phyloP scores from a whole-genome alignment of 2,329 filamentous ascomycete genomes.

The Pyrenophora tritici-repentis region DNA sequence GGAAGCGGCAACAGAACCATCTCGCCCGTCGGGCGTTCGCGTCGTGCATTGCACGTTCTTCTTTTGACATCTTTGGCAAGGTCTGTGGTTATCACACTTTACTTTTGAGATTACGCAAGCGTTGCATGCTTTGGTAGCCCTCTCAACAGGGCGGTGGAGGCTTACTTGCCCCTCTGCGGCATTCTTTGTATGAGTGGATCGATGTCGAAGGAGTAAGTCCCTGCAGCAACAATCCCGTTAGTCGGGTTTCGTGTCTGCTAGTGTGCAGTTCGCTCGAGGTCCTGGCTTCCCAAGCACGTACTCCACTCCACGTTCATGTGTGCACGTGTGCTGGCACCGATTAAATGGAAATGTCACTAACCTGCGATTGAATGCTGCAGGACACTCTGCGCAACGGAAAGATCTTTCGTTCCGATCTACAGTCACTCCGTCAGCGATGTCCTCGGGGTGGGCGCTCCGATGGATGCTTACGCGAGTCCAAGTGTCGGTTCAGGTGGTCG shows the following conservation, averaged over 20 bases:
- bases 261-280: no score
- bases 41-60: slow-evolving; percentile 15
- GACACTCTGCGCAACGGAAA: slow-evolving; percentile 36
- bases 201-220: slow-evolving; percentile 38
- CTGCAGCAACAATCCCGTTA: no score
- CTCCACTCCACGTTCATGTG: no score
- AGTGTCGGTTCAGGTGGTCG: slow-evolving; percentile 39
- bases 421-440: background rate
- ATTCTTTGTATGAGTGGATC: slow-evolving; percentile 34
- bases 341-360: no score
- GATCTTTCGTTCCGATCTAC: slow-evolving; percentile 35
- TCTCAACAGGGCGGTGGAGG: no score
- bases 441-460: background rate
- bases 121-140: slow-evolving; percentile 35
- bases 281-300: no score
- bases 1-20: no score
- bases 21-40: no score
- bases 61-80: slow-evolving; percentile 31
- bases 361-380: slow-evolving; percentile 36
- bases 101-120: slow-evolving; percentile 39
- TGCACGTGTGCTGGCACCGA: no score
- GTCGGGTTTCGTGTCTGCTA: no score
- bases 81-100: slow-evolving; percentile 38
- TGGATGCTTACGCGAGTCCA: slow-evolving; percentile 31
- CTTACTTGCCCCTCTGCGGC: slow-evolving; percentile 16